phyloP scores from a whole-genome alignment of 208 protist species.

The Polymyxa betae region DNA sequence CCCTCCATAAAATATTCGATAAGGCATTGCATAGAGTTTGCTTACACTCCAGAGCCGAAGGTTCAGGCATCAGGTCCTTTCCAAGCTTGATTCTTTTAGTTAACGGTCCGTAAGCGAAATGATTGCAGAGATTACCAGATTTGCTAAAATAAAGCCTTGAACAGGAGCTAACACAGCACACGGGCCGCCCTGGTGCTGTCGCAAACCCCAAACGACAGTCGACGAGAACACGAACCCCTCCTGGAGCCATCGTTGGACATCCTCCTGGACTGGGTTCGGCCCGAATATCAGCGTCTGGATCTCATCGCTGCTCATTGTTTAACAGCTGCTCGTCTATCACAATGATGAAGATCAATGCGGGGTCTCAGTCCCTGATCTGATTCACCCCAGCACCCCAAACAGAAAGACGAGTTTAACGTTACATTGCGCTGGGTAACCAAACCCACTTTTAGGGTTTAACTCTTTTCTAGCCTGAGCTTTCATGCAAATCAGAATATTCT shows the following conservation, averaged over 20 bases:
- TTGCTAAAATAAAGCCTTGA: constrained; percentile 11
- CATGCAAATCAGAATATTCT: too few relatives aligned
- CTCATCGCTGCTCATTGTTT: too few relatives aligned
- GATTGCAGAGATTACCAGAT: not conserved
- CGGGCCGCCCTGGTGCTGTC: not conserved
- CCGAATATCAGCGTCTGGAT: too few relatives aligned
- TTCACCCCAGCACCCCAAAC: too few relatives aligned
- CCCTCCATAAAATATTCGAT: not conserved
- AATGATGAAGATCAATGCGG: too few relatives aligned
- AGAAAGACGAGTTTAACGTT: too few relatives aligned
- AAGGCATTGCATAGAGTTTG: not conserved
- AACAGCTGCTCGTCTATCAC: too few relatives aligned
- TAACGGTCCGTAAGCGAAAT: not conserved
- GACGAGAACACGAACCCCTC: constrained; percentile 46
- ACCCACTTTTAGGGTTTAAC: too few relatives aligned
- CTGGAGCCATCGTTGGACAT: not conserved
- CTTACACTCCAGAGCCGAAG: not conserved
- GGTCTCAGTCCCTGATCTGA: too few relatives aligned
- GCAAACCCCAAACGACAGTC: not conserved
- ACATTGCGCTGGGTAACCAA: too few relatives aligned
- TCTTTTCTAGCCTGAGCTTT: too few relatives aligned
- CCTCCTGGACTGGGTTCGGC: not conserved
- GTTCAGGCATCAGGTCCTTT: not conserved
- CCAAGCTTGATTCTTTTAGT: not conserved
- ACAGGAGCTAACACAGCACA: constrained; percentile 36